phyloP scores from a whole-genome alignment of 768 basidiomycete genomes.

The Suillus ampliporus region DNA sequence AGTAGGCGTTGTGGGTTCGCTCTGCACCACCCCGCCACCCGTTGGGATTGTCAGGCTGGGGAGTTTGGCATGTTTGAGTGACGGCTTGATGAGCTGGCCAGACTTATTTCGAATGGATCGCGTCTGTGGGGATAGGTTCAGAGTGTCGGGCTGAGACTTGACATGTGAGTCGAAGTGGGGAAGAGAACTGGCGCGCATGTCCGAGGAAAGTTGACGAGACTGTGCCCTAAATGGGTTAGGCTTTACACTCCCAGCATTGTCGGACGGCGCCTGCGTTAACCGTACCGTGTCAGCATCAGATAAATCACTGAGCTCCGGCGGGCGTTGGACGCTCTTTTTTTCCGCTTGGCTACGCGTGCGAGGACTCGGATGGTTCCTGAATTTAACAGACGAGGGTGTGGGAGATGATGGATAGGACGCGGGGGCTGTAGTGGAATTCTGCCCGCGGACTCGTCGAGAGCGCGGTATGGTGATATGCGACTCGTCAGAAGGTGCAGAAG shows the following conservation, averaged over 20 bases:
- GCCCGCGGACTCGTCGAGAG: constrained; percentile 42
- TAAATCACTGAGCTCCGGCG: constrained; percentile 26
- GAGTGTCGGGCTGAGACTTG: background rate
- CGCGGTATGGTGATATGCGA: constrained; percentile 41
- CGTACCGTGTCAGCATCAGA: constrained; percentile 36
- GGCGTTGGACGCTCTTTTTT: constrained; percentile 20
- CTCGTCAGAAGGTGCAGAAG: constrained; percentile 44
- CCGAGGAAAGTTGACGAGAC: constrained; percentile 27
- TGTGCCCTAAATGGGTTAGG: constrained; percentile 11
- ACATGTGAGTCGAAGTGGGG: constrained; percentile 9
- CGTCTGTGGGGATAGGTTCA: constrained; percentile 28
- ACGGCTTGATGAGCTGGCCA: constrained; percentile 91
- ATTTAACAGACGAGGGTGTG: constrained; percentile 42
- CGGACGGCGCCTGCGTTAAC: constrained; percentile 27
- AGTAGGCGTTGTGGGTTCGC: constrained; percentile 83
- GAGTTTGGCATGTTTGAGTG: constrained; percentile 76
- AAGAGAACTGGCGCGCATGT: constrained; percentile 16
- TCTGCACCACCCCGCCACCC: constrained; percentile 55
- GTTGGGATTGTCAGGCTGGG: constrained; percentile 60
- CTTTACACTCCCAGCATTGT: constrained; percentile 22
- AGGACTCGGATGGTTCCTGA: constrained; percentile 9
- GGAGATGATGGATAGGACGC: constrained; percentile 51
- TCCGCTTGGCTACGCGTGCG: constrained; percentile 19
- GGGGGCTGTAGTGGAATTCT: constrained; percentile 28
- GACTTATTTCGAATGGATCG: constrained; percentile 86